These are phyloP conservation scores for Penicillium sp. DNA, from an alignment of 2,329 filamentous ascomycete species.

Conservation along the genomic window DNA sequence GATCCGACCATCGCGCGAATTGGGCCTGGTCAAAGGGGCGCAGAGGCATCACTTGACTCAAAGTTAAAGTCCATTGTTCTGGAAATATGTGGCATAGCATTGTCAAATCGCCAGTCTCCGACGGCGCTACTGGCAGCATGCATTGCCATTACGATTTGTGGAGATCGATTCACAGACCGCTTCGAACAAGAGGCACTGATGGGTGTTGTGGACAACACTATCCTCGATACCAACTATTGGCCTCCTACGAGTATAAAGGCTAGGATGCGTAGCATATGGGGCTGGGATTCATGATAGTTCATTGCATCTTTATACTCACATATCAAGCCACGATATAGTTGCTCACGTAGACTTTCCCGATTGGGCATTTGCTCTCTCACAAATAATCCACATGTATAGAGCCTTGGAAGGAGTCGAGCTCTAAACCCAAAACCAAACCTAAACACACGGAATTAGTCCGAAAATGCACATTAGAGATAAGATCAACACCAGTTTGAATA, in stretches of 20 bases:
- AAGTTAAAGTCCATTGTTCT: constrained; percentile 16
- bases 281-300: not conserved
- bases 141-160: constrained; percentile 14
- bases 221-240: constrained; percentile 12
- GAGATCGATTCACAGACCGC: constrained; percentile 11
- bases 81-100: constrained; percentile 22
- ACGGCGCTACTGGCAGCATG: constrained; percentile 18
- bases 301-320: too few relatives aligned
- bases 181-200: constrained; percentile 13
- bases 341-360: too few relatives aligned
- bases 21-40: constrained; percentile 18
- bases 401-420: too few relatives aligned
- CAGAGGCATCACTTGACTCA: constrained; percentile 9
- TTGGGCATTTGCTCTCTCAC: too few relatives aligned
- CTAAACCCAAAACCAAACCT: too few relatives aligned
- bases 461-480: too few relatives aligned
- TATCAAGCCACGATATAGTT: not conserved
- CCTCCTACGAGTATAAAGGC: constrained; percentile 1
- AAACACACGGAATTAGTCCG: too few relatives aligned
- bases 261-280: constrained; percentile 11
- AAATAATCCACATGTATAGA: too few relatives aligned
- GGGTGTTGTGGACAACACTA: constrained; percentile 10
- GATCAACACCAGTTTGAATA: not conserved
- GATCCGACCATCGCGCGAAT: constrained; percentile 28
- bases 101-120: constrained; percentile 21